These are phyloP conservation scores for Boletus sp. DNA, from an alignment of 768 basidiomycete genomes.

Conservation along the genomic window DNA sequence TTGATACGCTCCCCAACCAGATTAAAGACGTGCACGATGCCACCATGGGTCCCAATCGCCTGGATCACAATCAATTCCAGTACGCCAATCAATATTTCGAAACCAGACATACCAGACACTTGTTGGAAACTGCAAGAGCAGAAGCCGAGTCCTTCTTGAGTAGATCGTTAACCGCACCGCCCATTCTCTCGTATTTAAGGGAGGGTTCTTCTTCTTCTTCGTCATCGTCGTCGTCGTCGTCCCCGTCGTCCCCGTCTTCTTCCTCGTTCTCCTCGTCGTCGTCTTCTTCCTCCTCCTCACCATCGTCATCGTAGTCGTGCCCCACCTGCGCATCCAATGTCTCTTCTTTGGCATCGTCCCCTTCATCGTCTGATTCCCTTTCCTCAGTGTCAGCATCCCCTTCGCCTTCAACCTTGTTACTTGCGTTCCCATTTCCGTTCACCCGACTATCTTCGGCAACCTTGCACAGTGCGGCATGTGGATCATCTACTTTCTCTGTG, in stretches of 20 bases:
- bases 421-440: slow-evolving; percentile 19
- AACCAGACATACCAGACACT: slow-evolving; percentile 56
- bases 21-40: slow-evolving; percentile 86
- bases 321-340: background rate
- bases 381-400: slow-evolving; percentile 1
- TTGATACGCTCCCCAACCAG: slow-evolving; percentile 79
- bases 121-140: slow-evolving; percentile 71
- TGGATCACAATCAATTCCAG: slow-evolving; percentile 30
- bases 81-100: background rate
- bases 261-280: slow-evolving; percentile 27
- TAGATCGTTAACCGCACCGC: slow-evolving; percentile 68
- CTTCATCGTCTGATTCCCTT: slow-evolving; percentile 6
- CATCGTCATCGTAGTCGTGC: slow-evolving; percentile 1
- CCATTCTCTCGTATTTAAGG: slow-evolving; percentile 86
- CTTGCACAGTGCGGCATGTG: background rate
- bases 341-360: background rate
- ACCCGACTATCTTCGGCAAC: slow-evolving; percentile 4
- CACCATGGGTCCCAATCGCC: slow-evolving; percentile 91
- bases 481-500: slow-evolving; percentile 2
- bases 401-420: slow-evolving; percentile 3
- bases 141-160: slow-evolving; percentile 90
- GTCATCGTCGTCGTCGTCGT: slow-evolving; percentile 55
- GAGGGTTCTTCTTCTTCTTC: slow-evolving; percentile 90
- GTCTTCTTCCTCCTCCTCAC: slow-evolving; percentile 20
- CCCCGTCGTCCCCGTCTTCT: slow-evolving; percentile 43